Conservation (phyloP, 805 yeast genomes). For the Saccharomycopsis schoenii region DNA sequence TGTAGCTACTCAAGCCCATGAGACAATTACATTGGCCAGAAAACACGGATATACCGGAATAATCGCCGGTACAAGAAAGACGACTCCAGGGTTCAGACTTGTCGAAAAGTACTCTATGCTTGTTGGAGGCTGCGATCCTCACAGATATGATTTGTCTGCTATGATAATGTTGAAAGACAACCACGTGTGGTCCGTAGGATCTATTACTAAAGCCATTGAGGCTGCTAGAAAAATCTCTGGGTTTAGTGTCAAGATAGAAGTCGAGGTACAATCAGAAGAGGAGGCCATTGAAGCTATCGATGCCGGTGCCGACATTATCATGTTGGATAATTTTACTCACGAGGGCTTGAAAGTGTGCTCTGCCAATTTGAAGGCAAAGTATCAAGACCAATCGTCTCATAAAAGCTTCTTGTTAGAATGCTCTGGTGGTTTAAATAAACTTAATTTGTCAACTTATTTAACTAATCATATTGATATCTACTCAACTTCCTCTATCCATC, state of each 20-base stretch:
- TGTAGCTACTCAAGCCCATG: slow-evolving; percentile 64
- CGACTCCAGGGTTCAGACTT: slow-evolving; percentile 90
- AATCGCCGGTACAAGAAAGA: slow-evolving; percentile 93
- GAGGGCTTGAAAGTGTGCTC: slow-evolving; percentile 60
- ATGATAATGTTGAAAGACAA: slow-evolving; percentile 97
- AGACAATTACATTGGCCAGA: slow-evolving; percentile 51
- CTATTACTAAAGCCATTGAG: slow-evolving; percentile 73
- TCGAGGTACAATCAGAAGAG: slow-evolving; percentile 74
- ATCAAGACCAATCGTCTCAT: slow-evolving; percentile 26
- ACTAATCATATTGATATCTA: slow-evolving; percentile 80
- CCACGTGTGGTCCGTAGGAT: slow-evolving; percentile 88
- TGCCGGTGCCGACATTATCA: slow-evolving; percentile 93
- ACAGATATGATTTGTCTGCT: slow-evolving; percentile 79
- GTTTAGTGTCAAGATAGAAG: slow-evolving; percentile 83
- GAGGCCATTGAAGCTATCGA: slow-evolving; percentile 89
- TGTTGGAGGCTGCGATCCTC: slow-evolving; percentile 91
- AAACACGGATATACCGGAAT: slow-evolving; percentile 64
- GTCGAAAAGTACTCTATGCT: slow-evolving; percentile 90
- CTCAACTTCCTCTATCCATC: slow-evolving; percentile 86
- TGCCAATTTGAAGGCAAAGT: slow-evolving; percentile 43
- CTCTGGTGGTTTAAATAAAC: slow-evolving; percentile 77
- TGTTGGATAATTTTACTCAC: slow-evolving; percentile 83
- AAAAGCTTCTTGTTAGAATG: slow-evolving; percentile 69
- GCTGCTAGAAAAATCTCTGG: slow-evolving; percentile 78
- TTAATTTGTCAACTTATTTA: slow-evolving; percentile 54